phyloP scores from a whole-genome alignment of 2,329 filamentous ascomycete species.

The Lasiodiplodia citricola region DNA sequence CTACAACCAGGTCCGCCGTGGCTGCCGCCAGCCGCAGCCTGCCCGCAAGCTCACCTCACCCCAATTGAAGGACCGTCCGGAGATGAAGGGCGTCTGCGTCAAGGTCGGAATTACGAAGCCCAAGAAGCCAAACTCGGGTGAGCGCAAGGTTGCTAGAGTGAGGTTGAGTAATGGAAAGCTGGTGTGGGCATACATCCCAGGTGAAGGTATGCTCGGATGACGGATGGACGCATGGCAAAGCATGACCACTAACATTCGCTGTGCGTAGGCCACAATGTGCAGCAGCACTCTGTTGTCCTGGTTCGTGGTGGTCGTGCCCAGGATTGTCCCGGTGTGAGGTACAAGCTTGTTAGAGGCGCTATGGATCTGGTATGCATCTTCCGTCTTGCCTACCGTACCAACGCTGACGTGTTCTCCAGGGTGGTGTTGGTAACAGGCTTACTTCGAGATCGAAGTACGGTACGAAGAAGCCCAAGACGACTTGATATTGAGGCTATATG shows the following conservation, averaged over 20 bases:
- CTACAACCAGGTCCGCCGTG: conserved; percentile 61
- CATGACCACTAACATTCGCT: background rate
- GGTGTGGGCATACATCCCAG: conserved; percentile 92
- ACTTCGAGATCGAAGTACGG: conserved; percentile 95
- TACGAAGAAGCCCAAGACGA: conserved; percentile 93
- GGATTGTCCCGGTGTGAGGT: conserved; percentile 98
- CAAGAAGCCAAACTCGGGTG: conserved; percentile 98
- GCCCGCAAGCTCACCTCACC: conserved; percentile 88
- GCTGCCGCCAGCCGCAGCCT: conserved; percentile 78
- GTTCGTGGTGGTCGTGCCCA: conserved; percentile 92
- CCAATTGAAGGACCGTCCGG: conserved; percentile 75
- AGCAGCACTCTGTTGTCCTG: conserved; percentile 97
- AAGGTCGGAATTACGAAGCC: conserved; percentile 93
- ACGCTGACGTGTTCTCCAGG: conserved; percentile 59
- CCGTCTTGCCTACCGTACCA: background rate
- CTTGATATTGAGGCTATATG: background rate
- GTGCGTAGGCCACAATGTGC: conserved; percentile 81
- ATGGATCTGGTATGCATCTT: conserved; percentile 79
- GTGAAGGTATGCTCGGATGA: conserved; percentile 68
- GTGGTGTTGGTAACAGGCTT: conserved; percentile 84
- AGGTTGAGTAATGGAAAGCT: conserved; percentile 84
- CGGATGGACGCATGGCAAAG: conserved; percentile 21
- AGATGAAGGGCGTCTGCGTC: conserved; percentile 94
- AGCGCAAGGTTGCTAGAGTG: conserved; percentile 93
- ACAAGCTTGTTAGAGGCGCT: conserved; percentile 88